Percentiles rank a stretch among this genome's conserved stretches.
Conservation (phyloP, 768 basidiomycete genomes). For the Lentinus tigrinus region DNA sequence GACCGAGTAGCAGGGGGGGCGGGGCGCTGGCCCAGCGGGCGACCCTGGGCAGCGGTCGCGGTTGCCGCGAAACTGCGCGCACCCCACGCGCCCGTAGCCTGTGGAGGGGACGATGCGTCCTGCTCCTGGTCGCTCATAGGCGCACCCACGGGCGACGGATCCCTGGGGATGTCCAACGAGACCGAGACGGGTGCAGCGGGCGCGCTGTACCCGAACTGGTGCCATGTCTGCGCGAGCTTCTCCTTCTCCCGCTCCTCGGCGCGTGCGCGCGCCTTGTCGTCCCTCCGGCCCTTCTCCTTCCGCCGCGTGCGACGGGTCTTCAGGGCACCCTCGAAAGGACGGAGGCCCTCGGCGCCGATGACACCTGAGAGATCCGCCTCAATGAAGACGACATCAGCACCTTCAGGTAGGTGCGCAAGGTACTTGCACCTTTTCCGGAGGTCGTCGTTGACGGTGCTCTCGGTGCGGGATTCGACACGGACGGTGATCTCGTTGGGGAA, state of each 20-base stretch:
- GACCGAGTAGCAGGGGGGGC: slow-evolving; percentile 29
- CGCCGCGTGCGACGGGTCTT: slow-evolving; percentile 71
- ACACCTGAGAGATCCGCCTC: slow-evolving; percentile 82
- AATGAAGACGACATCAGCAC: slow-evolving; percentile 90
- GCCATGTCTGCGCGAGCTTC: slow-evolving; percentile 26
- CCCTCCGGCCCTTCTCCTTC: slow-evolving; percentile 80
- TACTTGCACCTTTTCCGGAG: slow-evolving; percentile 95
- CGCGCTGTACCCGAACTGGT: slow-evolving; percentile 16
- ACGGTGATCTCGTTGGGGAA: slow-evolving; percentile 84
- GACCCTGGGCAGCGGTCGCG: slow-evolving; percentile 33
- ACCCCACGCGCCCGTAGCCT: slow-evolving; percentile 67
- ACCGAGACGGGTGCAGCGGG: slow-evolving; percentile 6
- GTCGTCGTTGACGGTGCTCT: slow-evolving; percentile 88
- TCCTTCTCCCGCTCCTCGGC: slow-evolving; percentile 77
- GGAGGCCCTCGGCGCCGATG: slow-evolving; percentile 73
- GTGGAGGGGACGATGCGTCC: not conserved
- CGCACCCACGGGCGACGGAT: slow-evolving; percentile 70
- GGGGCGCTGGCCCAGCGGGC: slow-evolving; percentile 8
- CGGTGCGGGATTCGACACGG: slow-evolving; percentile 72
- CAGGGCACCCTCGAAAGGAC: slow-evolving; percentile 81
- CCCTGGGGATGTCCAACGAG: slow-evolving; percentile 31
- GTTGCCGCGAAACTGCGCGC: slow-evolving; percentile 81
- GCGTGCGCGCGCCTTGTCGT: slow-evolving; percentile 77
- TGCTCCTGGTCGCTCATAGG: slow-evolving; percentile 33
- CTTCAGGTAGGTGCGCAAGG: slow-evolving; percentile 86